A percentile compares a stretch with the other conserved stretches of the same genome.
Conservation (phyloP, 176 grass and related monocot genomes). For the Thinopyrum elongatum region DNA sequence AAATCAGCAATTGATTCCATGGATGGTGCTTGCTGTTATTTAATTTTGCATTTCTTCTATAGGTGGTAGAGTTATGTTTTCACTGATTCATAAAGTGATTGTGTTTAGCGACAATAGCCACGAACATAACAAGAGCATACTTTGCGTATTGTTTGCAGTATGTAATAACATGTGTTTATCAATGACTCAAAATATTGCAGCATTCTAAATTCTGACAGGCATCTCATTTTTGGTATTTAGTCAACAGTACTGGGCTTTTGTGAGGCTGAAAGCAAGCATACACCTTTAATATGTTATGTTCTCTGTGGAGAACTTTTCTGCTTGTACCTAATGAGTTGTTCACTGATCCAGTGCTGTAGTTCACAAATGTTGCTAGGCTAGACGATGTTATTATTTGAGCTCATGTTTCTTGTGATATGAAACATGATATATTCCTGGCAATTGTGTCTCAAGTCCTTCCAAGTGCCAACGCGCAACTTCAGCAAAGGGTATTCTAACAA, state of each 20-base stretch:
- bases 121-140: neutral
- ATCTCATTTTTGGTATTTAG: neutral
- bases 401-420: constrained; percentile 12
- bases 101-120: neutral
- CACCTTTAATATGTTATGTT: neutral
- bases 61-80: neutral
- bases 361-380: neutral
- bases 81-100: neutral
- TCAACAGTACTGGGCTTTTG: neutral
- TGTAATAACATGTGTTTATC: constrained; percentile 3
- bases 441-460: neutral
- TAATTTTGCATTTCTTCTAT: neutral
- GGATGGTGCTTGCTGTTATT: neutral
- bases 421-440: neutral
- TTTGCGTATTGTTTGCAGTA: constrained; percentile 8
- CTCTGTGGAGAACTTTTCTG: neutral
- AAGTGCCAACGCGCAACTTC: neutral
- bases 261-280: too few species aligned
- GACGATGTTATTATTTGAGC: neutral
- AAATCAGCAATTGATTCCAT: neutral
- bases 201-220: constrained; percentile 10
- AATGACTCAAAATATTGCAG: neutral
- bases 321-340: neutral
- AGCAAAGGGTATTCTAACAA: neutral
- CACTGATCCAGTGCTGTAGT: neutral